Percentiles rank a stretch among this genome's conserved stretches.
Conservation (phyloP, 2,329 filamentous ascomycete species). For the Alternaria incomplexa region DNA sequence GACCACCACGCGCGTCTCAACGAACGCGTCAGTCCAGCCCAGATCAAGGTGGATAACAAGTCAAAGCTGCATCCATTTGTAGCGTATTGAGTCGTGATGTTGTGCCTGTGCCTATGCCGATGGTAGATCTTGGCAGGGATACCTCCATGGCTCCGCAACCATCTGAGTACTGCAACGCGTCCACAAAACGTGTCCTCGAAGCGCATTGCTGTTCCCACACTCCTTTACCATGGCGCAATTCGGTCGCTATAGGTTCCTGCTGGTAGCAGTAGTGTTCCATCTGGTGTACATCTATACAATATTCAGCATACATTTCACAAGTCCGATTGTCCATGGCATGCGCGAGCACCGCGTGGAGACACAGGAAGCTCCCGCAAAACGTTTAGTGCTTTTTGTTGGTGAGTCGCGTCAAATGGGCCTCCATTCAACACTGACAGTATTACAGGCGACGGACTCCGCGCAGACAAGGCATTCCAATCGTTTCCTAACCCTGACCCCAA, state of each 20-base stretch:
- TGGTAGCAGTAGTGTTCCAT: slow-evolving; percentile 90
- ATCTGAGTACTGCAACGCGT: slow-evolving; percentile 36
- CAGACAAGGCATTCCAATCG: slow-evolving; percentile 96
- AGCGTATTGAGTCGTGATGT: neutral
- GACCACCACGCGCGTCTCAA: neutral
- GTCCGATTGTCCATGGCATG: slow-evolving; percentile 97
- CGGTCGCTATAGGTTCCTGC: slow-evolving; percentile 80
- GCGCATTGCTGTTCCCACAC: slow-evolving; percentile 31
- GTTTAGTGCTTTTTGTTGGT: slow-evolving; percentile 94
- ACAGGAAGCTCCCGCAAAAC: slow-evolving; percentile 79
- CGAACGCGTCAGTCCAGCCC: neutral
- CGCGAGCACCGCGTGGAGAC: slow-evolving; percentile 75
- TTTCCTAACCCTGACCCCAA: slow-evolving; percentile 83
- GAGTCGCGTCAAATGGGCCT: slow-evolving; percentile 9
- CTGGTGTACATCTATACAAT: slow-evolving; percentile 86
- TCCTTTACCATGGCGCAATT: slow-evolving; percentile 57
- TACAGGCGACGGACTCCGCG: slow-evolving; percentile 85
- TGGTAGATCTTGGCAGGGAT: slow-evolving; percentile 24
- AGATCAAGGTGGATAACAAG: neutral
- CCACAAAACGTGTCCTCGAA: slow-evolving; percentile 28
- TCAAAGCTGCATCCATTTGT: neutral
- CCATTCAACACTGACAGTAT: neutral
- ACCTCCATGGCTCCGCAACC: slow-evolving; percentile 25
- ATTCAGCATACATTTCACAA: slow-evolving; percentile 99
- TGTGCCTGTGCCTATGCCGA: slow-evolving; percentile 1